These are phyloP conservation scores for Pholiota microspora DNA, from an alignment of 768 basidiomycete species.

Conservation along the genomic window DNA sequence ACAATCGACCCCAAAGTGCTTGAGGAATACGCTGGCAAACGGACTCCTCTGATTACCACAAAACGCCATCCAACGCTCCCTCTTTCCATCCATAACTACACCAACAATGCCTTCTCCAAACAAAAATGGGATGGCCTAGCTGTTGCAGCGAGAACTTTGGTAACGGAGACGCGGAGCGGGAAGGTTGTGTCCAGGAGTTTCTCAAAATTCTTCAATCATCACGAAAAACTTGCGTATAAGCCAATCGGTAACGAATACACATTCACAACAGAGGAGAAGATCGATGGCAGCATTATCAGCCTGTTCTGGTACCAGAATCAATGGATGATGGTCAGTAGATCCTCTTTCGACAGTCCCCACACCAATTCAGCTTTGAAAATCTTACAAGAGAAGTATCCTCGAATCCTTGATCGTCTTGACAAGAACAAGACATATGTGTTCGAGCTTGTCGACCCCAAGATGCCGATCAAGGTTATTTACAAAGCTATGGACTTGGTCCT, in stretches of 20 bases:
- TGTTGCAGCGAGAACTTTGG: conserved; percentile 19
- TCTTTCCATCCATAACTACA: conserved; percentile 23
- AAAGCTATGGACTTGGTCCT: conserved; percentile 16
- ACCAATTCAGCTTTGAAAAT: conserved; percentile 17
- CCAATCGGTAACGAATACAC: conserved; percentile 20
- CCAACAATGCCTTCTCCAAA: conserved; percentile 11
- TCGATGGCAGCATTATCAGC: conserved; percentile 25
- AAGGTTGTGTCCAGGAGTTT: conserved; percentile 23
- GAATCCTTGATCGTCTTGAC: conserved; percentile 16
- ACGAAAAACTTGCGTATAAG: conserved; percentile 22
- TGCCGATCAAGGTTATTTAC: conserved; percentile 21
- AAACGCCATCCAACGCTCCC: conserved; percentile 22
- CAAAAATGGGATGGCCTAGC: conserved; percentile 15
- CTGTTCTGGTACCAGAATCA: conserved; percentile 18
- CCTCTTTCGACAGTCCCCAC: conserved; percentile 20
- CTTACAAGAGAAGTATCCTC: conserved; percentile 18
- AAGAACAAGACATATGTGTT: conserved; percentile 22
- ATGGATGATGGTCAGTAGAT: conserved; percentile 17
- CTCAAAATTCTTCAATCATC: conserved; percentile 24
- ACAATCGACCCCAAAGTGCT: conserved; percentile 2
- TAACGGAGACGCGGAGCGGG: conserved; percentile 18
- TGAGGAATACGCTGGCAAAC: background rate
- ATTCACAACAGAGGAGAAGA: conserved; percentile 22
- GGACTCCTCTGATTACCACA: conserved; percentile 15
- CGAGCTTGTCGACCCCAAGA: conserved; percentile 20